These are phyloP conservation scores for Monilinia fructicola DNA, from an alignment of 2,329 filamentous ascomycete genomes.

Conservation along the genomic window DNA sequence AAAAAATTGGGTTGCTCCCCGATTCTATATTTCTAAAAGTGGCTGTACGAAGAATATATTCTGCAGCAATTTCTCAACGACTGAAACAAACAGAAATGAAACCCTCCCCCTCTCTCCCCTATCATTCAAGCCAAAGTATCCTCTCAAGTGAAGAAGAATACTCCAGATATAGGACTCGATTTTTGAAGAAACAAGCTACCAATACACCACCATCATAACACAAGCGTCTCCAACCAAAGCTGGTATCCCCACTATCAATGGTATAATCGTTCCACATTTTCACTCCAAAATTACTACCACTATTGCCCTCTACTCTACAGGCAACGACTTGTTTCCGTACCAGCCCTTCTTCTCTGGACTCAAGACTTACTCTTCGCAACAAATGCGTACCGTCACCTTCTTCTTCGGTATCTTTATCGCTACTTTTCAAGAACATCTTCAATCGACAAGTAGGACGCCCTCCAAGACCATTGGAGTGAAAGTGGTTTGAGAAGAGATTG, in stretches of 20 bases:
- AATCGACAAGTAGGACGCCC: too few species aligned
- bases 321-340: constrained; percentile 4
- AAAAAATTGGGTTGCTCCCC: too few species aligned
- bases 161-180: neutral
- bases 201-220: neutral
- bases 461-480: neutral
- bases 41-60: too few species aligned
- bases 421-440: neutral
- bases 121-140: neutral
- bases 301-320: neutral
- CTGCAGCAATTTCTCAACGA: too few species aligned
- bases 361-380: constrained; percentile 4
- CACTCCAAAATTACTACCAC: neutral
- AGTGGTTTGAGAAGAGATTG: neutral
- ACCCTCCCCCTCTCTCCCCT: too few species aligned
- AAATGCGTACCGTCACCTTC: constrained; percentile 16
- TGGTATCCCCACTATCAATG: neutral
- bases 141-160: neutral
- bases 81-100: neutral
- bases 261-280: neutral
- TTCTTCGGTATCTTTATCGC: too few species aligned
- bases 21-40: too few species aligned
- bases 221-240: neutral
- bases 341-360: constrained; percentile 18
- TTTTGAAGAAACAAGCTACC: neutral